Evolutionary conservation across 345 rosid species (phyloP).

Genomic region (Limnanthes douglasii): DNA sequence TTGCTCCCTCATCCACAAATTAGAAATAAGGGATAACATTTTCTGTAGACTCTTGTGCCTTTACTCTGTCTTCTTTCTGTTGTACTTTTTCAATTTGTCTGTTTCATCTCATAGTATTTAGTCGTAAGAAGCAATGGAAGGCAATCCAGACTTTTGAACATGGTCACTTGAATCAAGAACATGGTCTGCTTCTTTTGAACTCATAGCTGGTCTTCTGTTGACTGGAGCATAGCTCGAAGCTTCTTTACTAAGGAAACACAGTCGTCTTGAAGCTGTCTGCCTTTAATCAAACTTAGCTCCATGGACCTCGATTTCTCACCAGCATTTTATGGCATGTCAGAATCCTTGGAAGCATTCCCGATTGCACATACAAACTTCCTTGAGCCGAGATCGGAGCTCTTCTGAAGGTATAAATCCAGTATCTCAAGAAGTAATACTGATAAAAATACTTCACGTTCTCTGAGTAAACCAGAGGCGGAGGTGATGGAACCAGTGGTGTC

Average conservation of each 20-base stretch:
- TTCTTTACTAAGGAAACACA: constrained; percentile 74
- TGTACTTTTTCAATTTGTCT: too few species aligned
- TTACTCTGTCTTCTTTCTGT: too few species aligned
- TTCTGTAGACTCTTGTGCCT: too few species aligned
- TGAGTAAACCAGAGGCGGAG: too few species aligned
- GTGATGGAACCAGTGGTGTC: too few species aligned
- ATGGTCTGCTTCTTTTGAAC: constrained; percentile 86
- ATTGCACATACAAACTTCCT: constrained; percentile 70
- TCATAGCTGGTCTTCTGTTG: constrained; percentile 89
- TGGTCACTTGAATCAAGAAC: constrained; percentile 91
- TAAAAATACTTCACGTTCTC: too few species aligned
- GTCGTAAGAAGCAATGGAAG: constrained; percentile 87
- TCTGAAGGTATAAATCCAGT: too few species aligned
- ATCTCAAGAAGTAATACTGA: too few species aligned
- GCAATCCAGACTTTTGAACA: constrained; percentile 96
- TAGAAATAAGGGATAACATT: too few species aligned
- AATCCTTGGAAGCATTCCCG: constrained; percentile 64
- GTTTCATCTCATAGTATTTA: constrained; percentile 53
- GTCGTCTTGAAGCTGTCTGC: constrained; percentile 81
- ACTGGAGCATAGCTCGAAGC: constrained; percentile 96
- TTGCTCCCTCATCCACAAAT: too few species aligned
- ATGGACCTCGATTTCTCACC: constrained; percentile 54
- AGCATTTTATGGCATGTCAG: constrained; percentile 70
- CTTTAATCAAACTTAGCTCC: constrained; percentile 80
- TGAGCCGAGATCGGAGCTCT: constrained; percentile 75